Base-by-base conservation (phyloP, 768 basidiomycete species). In the Clavulina sp. region DNA sequence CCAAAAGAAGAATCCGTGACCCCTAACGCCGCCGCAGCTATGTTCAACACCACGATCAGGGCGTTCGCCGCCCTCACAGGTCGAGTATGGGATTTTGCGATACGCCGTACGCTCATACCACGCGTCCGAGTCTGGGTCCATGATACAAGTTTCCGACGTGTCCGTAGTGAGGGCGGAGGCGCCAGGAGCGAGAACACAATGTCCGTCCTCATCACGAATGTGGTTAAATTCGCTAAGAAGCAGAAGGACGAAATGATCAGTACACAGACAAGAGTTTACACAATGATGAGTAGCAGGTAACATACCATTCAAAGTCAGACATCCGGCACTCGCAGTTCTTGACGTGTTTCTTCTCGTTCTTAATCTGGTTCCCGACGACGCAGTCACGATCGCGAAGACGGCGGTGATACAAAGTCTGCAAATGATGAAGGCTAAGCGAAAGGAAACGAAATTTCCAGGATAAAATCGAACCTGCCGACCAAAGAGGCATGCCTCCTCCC, bases 41-140 rank as follows among this genome's bases (percentile, higher is more conserved):
- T 99, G 93, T 4, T 57, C 56, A 4, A 60, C 59, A 3, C 95
- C 95, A 34, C 70, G 77, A 63, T 99, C 88, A 9, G 73, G 78
- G n/a, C 84, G 73, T 1, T 66, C 56, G 3, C 92, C 93, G 4
- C 78, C 91, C 50, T 79, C 76, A 62, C 95, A 99, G 21, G 71
- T 76, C 32, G 92, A 93, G 63, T 83, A 84, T 0, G 84, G 84
- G 46, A 96, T 85, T 65, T 86, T 81, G 48, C 91, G 84, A 62
- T 93, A 93, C 3, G 80, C 68, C 0, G 93, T 97, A 26, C 89
- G 79, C 49, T 88, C 89, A 62, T 91, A 96, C 95, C 95, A 99
- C 63, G 72, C 86, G 2, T 81, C 77, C 41, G 78, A 78, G 0
- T 64, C 52, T 4, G 50, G 36, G 32, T 56, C 53, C 6, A 65